Evolutionary conservation across 2,329 filamentous ascomycete species (phyloP), one percentile per base, ranked within the genome.

Genomic region (Alternaria sp.): DNA sequence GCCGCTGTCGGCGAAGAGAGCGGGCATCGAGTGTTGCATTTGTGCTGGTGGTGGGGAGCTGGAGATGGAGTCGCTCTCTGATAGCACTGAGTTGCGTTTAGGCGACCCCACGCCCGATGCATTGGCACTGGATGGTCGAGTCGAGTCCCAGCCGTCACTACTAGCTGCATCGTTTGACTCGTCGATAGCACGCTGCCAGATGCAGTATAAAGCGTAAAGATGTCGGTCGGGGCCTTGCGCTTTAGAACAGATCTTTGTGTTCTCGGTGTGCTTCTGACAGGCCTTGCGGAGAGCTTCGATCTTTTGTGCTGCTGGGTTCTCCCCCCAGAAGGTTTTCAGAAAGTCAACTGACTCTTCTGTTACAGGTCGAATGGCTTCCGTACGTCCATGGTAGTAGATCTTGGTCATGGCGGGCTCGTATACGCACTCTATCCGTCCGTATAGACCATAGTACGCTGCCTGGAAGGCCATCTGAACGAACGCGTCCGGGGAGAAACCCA

Each of bases 321-420:
- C 94, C 6, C 88, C 93, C 93, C 95, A 99, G 79, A 99, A 98
- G 0, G 90, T 92, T 76, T 91, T 91, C 7, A 98, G 89, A 72
- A 97, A 99, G 52, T 93, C 85, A n/a, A 93, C 85, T 0, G 90
- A 90, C 64, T 96, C 93, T 0, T 88, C 84, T 0, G 93, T 92
- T 1, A 97, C 94, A 0, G 91, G 88, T 44, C 95, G 87, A 64
- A 99, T 90, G 4, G 95, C 94, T 79, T 99, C 95, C 0, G 95
- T 99, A 44, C 95, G 90, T 10, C 95, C 95, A 74, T 98, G 95
- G 60, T 96, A 86, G 79, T 87, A 99, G 58, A 90, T 83, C 78
- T 99, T 99, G 51, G 95, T 99, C 95, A 99, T 98, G 40, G 95
- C 94, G 7, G 95, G 95, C 78, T 99, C 95, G 76, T 99, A 99